These are phyloP conservation scores for Aspergillus taichungensis DNA, from an alignment of 495 filamentous ascomycete species.

Conservation along the genomic window DNA sequence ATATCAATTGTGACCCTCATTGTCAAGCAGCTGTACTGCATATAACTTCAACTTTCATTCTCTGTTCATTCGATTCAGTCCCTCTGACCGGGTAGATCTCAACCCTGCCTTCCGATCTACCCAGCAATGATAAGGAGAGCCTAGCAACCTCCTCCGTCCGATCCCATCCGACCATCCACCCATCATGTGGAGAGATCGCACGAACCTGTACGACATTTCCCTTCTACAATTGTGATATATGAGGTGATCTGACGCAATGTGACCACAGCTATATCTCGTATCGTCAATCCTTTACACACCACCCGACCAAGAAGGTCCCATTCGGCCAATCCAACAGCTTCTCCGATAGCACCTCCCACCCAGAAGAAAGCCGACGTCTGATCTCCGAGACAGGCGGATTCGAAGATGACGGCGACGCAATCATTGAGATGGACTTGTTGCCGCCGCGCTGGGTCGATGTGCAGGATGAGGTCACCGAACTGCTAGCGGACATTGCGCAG, in stretches of 20 bases:
- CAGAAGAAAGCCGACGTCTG: conserved; percentile 77
- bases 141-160: conserved; percentile 14
- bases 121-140: conserved; percentile 13
- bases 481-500: conserved; percentile 68
- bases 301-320: conserved; percentile 75
- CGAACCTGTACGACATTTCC: conserved; percentile 64
- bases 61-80: no score
- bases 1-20: no score
- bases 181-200: conserved; percentile 92
- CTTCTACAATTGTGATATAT: no score
- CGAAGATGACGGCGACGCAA: conserved; percentile 82
- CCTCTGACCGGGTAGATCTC: not conserved
- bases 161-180: conserved; percentile 1
- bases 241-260: conserved; percentile 7
- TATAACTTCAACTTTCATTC: no score
- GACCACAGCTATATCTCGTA: conserved; percentile 84
- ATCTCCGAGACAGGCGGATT: conserved; percentile 64
- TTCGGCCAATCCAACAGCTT: conserved; percentile 66
- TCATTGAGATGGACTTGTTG: conserved; percentile 97
- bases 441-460: conserved; percentile 95
- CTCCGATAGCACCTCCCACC: conserved; percentile 49
- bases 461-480: conserved; percentile 83
- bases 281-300: conserved; percentile 94
- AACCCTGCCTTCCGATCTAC: not conserved
- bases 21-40: no score